Evolutionary conservation across 2,329 filamentous ascomycete genomes (phyloP).

Genomic region (Cercospora sp.): DNA sequence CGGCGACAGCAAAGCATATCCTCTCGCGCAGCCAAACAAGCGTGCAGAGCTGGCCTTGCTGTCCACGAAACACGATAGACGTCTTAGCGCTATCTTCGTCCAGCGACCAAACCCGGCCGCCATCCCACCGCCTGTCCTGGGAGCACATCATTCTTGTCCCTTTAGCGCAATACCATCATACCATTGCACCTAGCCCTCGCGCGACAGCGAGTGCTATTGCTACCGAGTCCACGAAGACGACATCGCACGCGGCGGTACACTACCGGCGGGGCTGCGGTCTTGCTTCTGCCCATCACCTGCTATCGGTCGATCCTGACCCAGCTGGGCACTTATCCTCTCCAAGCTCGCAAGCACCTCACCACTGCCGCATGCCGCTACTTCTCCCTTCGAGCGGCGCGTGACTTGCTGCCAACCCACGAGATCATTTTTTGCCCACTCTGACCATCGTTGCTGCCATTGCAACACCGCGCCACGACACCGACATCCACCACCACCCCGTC

Average conservation of each 20-base stretch:
- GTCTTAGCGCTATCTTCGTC: neutral
- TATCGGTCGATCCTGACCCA: constrained; percentile 1
- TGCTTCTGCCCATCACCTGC: neutral
- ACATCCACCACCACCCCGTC: neutral
- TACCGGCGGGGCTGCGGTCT: neutral
- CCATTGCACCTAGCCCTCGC: neutral
- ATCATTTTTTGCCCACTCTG: neutral
- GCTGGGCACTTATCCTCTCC: constrained; percentile 19
- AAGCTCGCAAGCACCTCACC: constrained; percentile 14
- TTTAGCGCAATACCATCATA: neutral
- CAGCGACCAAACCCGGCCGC: neutral
- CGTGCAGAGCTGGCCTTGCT: too few species aligned
- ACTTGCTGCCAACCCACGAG: constrained; percentile 7
- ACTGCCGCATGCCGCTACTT: constrained; percentile 15
- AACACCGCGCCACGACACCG: constrained; percentile 1
- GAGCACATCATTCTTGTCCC: neutral
- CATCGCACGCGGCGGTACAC: neutral
- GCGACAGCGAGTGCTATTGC: too few species aligned
- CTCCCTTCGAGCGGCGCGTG: constrained; percentile 20
- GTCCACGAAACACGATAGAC: neutral
- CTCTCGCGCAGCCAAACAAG: too few species aligned
- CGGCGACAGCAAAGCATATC: neutral
- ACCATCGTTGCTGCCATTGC: neutral
- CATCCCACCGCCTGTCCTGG: neutral
- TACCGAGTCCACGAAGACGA: neutral